Evolutionary conservation across 2,329 filamentous ascomycete genomes (phyloP).

Genomic region (Plectosphaerella plurivora): DNA sequence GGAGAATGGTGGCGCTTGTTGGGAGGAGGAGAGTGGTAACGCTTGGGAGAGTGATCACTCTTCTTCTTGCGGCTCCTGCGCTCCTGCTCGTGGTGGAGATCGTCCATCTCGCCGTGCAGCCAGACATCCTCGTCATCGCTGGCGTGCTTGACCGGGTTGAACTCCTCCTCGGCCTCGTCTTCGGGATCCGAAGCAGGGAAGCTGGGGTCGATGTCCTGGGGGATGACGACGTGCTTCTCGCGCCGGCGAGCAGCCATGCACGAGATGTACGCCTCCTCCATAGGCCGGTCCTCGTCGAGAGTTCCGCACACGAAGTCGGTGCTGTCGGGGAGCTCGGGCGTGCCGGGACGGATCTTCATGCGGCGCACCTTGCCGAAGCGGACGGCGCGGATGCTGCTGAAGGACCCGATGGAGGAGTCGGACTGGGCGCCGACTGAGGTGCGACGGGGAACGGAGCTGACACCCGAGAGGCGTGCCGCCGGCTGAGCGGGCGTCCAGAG

Average conservation of each 20-base stretch:
- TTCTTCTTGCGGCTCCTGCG: slow-evolving; percentile 44
- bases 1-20: slow-evolving; percentile 26
- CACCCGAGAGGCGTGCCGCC: slow-evolving; percentile 30
- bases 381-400: slow-evolving; percentile 25
- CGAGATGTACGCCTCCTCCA: slow-evolving; percentile 91
- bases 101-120: slow-evolving; percentile 69
- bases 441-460: slow-evolving; percentile 31
- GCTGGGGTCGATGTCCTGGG: slow-evolving; percentile 97
- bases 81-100: slow-evolving; percentile 55
- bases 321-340: slow-evolving; percentile 87
- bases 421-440: slow-evolving; percentile 40
- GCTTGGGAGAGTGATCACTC: slow-evolving; percentile 39
- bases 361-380: slow-evolving; percentile 27
- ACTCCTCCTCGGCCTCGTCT: slow-evolving; percentile 70
- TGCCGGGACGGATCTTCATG: slow-evolving; percentile 59
- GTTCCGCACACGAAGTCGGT: slow-evolving; percentile 99
- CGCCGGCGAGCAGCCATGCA: slow-evolving; percentile 77
- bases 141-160: slow-evolving; percentile 50
- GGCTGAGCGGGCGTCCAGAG: slow-evolving; percentile 49
- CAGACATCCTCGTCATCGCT: slow-evolving; percentile 68
- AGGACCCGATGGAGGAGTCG: slow-evolving; percentile 56
- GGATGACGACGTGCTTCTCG: slow-evolving; percentile 75
- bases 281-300: slow-evolving; percentile 85
- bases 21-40: slow-evolving; percentile 42
- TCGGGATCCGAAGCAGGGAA: slow-evolving; percentile 95